Evolutionary conservation across 495 filamentous ascomycete species (phyloP), one percentile per base, ranked within the genome.

Genomic region (Collariella sp.): DNA sequence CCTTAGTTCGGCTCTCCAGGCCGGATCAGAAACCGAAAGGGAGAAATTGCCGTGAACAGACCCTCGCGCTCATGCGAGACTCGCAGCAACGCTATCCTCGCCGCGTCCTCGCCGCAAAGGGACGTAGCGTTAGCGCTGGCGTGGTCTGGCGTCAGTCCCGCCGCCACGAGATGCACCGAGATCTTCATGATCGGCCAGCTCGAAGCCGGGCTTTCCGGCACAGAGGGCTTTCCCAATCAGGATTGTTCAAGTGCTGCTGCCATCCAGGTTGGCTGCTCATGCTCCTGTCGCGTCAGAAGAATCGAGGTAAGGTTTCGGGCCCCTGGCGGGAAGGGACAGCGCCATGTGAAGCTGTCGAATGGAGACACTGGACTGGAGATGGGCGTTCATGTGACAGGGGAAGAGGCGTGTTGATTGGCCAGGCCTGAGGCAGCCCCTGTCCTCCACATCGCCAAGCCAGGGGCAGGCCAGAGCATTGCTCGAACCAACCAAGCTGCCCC

Each of bases 271-370:
- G 33, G 5, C 11, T 52, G 5, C 38, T 40, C 5, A 3, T 13
- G 3, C 13, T 36, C 47, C 29, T 36, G 33, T 7, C 19, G 13
- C 11, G 19, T 22, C 2, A 26, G n/a, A 49, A 20, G 20, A 49
- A 49, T 49, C 33, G 46, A 34, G 46, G 20, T 49, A 20, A 3
- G 46, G 51, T 54, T 54, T 46, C 51, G 56, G 45, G 45, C 15
- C 44, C 34, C n/a, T 42, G 19, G 48, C 24, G 50, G 40, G 47
- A 42, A 46, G 54, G 46, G 54, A 46, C 54, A 44, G 39, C 7
- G 46, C 54, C 47, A 51, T 51, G 54, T 46, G 54, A 51, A 16
- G 50, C 31, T 54, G 43, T 35, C 52, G 35, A 54, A 41, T 54
- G 34, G 62, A 62, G n/a, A 61, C 34, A 31, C 52, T 2, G 35